Percentiles rank a stretch among this genome's conserved stretches.
These are phyloP conservation scores for Asterophora parasitica DNA, from an alignment of 768 basidiomycete genomes.

Conservation along the genomic window DNA sequence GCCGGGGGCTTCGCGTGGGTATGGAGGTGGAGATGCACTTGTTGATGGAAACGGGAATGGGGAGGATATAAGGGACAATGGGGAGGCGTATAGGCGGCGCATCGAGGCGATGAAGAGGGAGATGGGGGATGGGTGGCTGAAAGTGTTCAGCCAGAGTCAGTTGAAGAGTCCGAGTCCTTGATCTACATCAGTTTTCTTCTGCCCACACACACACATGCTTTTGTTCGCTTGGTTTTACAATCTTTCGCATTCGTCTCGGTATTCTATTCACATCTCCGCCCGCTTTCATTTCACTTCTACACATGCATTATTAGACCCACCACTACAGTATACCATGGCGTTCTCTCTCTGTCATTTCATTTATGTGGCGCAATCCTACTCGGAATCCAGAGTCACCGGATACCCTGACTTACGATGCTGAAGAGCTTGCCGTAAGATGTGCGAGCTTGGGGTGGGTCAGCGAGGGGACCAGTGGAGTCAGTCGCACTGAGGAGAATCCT, in stretches of 20 bases:
- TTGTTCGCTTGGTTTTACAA: background rate
- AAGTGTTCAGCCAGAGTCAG: constrained; percentile 70
- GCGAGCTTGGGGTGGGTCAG: too few relatives aligned
- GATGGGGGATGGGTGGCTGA: constrained; percentile 88
- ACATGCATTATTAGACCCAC: background rate
- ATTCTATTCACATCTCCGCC: background rate
- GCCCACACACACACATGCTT: background rate
- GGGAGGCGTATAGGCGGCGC: constrained; percentile 67
- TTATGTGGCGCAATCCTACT: too few relatives aligned
- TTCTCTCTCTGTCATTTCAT: background rate
- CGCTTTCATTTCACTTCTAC: background rate
- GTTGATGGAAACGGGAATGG: constrained; percentile 20
- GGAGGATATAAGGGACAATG: constrained; percentile 38
- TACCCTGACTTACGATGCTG: too few relatives aligned
- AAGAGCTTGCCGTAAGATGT: too few relatives aligned
- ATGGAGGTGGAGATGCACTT: background rate
- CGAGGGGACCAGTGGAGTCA: too few relatives aligned
- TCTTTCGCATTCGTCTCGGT: background rate
- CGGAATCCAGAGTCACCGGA: too few relatives aligned
- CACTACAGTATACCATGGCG: background rate
- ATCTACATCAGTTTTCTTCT: background rate
- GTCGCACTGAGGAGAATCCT: too few relatives aligned
- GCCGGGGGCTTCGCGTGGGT: too few relatives aligned
- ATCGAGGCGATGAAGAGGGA: constrained; percentile 83
- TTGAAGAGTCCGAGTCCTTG: constrained; percentile 14